Percentiles rank a stretch among this genome's conserved stretches.
Conservation (phyloP, 257 asterid genomes). For the Capsicum baccatum region DNA sequence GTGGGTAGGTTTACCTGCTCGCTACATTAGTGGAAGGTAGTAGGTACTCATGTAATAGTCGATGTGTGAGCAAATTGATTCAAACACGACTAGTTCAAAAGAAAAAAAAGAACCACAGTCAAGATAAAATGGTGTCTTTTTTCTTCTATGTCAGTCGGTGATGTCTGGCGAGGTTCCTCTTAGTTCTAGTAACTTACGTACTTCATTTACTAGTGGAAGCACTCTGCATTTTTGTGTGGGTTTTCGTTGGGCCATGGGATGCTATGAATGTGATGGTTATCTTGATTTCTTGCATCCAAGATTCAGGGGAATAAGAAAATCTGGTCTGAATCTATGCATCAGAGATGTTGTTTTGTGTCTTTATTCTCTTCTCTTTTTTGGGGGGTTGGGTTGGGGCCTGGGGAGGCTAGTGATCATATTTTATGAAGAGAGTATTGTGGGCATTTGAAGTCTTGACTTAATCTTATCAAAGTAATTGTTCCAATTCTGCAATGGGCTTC, state of each 20-base stretch:
- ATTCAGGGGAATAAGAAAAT: background rate
- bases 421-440: background rate
- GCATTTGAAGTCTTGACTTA: background rate
- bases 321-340: background rate
- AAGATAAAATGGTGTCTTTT: background rate
- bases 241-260: background rate
- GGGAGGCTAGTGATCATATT: background rate
- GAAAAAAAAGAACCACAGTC: background rate
- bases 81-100: background rate
- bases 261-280: background rate
- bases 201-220: background rate
- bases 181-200: background rate
- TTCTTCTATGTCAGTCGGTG: background rate
- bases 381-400: background rate
- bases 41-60: background rate
- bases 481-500: background rate
- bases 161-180: background rate
- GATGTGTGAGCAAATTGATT: background rate
- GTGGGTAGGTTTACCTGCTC: background rate
- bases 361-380: background rate
- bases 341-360: background rate
- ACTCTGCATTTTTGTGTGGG: background rate
- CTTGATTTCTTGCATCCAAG: background rate
- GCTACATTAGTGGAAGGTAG: constrained; percentile 3
- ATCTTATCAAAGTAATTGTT: background rate